Percentiles rank a stretch among this genome's conserved stretches.
These are phyloP conservation scores for Nevesoporus exiguus DNA, from an alignment of 768 basidiomycete species.

Conservation along the genomic window DNA sequence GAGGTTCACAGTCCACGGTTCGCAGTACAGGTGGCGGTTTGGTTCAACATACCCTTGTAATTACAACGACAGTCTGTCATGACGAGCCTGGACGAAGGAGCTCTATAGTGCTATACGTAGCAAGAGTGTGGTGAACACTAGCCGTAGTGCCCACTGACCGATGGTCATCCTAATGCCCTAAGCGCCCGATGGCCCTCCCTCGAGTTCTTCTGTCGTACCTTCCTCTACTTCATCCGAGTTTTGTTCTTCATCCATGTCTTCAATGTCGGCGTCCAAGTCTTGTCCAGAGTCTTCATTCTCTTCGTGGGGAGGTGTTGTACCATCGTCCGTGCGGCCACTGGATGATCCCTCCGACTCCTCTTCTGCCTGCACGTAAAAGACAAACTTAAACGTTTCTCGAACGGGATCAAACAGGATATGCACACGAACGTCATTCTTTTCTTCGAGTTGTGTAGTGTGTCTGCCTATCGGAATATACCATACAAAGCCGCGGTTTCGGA, in stretches of 20 bases:
- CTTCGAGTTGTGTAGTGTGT: slow-evolving; percentile 70
- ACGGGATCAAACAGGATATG: not conserved
- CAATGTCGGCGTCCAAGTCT: slow-evolving; percentile 37
- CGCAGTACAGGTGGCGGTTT: not conserved
- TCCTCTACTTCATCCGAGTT: slow-evolving; percentile 41
- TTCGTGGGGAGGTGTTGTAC: slow-evolving; percentile 31
- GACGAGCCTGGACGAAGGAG: not conserved
- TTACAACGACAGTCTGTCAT: not conserved
- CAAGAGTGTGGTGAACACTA: too few relatives aligned
- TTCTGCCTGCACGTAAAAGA: slow-evolving; percentile 27
- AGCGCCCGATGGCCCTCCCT: slow-evolving; percentile 40
- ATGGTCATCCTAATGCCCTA: not conserved
- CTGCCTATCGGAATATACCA: slow-evolving; percentile 75
- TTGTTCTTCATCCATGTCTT: slow-evolving; percentile 43
- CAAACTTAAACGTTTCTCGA: not conserved
- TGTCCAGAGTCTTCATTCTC: slow-evolving; percentile 40
- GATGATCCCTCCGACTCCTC: slow-evolving; percentile 35
- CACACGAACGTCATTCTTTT: slow-evolving; percentile 72
- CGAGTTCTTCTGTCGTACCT: slow-evolving; percentile 50
- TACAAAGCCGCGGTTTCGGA: slow-evolving; percentile 63
- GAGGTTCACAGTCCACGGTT: not conserved
- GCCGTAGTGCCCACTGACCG: not conserved
- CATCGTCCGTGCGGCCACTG: slow-evolving; percentile 31
- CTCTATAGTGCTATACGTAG: not conserved
- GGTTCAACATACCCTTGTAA: not conserved